Base-by-base conservation (phyloP, 1,284 basidiomycete species). In the Microbotryum saponariae region DNA sequence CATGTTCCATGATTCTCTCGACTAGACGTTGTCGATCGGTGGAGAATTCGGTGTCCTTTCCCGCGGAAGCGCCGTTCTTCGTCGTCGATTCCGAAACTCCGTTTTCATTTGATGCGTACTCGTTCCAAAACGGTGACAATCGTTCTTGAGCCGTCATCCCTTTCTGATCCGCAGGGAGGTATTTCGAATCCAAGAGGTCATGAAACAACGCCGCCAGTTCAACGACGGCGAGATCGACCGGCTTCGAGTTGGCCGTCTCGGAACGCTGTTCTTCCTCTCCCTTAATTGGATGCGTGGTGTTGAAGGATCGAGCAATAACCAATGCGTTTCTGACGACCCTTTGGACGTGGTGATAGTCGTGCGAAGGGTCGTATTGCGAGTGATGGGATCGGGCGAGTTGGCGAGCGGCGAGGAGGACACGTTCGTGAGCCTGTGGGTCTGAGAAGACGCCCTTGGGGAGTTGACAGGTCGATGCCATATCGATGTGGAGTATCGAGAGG, bases 151-250 rank as follows among this genome's bases (percentile, higher is more conserved):
- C 59, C 5, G 51, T 48, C 25, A 23, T 37, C 18, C 29, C 29
- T 29, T 10, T 31, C 14, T 16, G 42, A n/a, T 52, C 53, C n/a
- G 6, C 7, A 8, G 55, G 54, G 2, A 85, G 83, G 73, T 91
- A 90, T 78, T 91, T 90, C 75, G 85, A 85, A 79, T 91, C 90
- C 42, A 89, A 80, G 54, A 94, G 81, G 76, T 96, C 91, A 73
- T 96, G 92, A 57, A 93, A 82, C 51, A 96, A 80, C 4, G 91
- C 88, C 20, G 88, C 85, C 53, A 94, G 78, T 74, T 93, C 88
- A 20, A 93, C 80, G 2, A 84, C 82, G 29, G 91, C 77, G 6
- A 89, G 73, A 76, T 94, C 88, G 10, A 51, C 21, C 82, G 82
- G 6, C 16, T 14, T 16, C 8, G 25, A 25, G 7, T 29, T 47